Base-by-base conservation (phyloP, 2,329 filamentous ascomycete genomes). In the Colletotrichum tofieldiae region DNA sequence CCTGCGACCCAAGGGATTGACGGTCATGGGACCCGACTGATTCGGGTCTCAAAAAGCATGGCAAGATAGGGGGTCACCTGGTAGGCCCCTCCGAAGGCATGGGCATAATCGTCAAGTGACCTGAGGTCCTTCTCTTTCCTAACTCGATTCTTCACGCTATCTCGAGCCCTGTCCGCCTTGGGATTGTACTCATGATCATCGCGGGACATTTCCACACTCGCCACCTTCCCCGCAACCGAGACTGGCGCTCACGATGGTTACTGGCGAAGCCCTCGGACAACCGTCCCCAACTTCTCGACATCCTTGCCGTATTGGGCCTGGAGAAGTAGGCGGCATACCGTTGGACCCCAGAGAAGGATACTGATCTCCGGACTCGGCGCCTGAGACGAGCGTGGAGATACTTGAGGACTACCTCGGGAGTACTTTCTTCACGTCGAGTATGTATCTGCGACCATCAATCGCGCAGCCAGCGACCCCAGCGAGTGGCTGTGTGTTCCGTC, bases 161-260 rank as follows among this genome's bases (percentile, higher is more conserved):
- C 26, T 51, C 23, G 56, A 58, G 26, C 64, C 63, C 52, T 59
- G 54, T 68, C 32, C 64, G 32, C 67, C 67, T 47, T 26, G 41
- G 41, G 23, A 45, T n/a, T 29, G 55, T 16, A 20, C 20, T 62
- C 59, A 26, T 58, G 71, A 73, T 73, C 61, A 62, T 51, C 56
- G 41, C 43, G 26, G 41, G 43, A 49, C 43, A 47, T 32, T 73
- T n/a, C 67, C 67, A 61, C n/a, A 56, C 58, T 73, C 35, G 71
- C 71, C 71, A 73, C 71, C 43, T 71, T 62, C 71, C 71, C 71
- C 61, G 67, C 71, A 67, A 43, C 29, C 16, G 35, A 58, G 41
- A 58, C 37, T n/a, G 26, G 37, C 59, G 55, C 59, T 60, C 67
- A 73, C 67, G 67, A 71, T 71, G 61, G 51, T 62, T 32, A 73